phyloP scores from a whole-genome alignment of 257 asterid genomes.

The Solanum chmielewskii region DNA sequence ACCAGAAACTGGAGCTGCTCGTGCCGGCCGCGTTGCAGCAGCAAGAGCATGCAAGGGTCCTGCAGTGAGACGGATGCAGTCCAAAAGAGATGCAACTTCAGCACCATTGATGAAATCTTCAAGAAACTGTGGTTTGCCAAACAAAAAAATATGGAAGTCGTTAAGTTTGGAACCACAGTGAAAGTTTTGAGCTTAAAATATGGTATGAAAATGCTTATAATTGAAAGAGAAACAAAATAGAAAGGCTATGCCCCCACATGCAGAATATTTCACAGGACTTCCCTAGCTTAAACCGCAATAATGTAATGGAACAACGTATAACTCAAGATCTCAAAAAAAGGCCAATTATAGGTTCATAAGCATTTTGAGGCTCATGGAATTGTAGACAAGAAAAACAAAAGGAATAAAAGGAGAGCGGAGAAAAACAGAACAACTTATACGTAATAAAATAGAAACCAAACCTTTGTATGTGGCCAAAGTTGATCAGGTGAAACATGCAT shows the following conservation, averaged over 20 bases:
- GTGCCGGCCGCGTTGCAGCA: slow-evolving; percentile 98
- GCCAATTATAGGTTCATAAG: background rate
- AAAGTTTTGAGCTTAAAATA: background rate
- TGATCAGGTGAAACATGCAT: slow-evolving; percentile 99
- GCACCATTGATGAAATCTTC: slow-evolving; percentile 98
- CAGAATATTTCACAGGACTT: background rate
- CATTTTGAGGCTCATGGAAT: background rate
- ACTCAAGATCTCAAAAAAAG: background rate
- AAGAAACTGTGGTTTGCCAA: slow-evolving; percentile 50
- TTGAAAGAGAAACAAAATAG: background rate
- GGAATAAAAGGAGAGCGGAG: background rate
- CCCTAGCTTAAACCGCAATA: background rate
- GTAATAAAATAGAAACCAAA: slow-evolving; percentile 7
- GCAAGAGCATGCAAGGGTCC: slow-evolving; percentile 99
- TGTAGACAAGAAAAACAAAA: background rate
- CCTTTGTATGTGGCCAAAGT: slow-evolving; percentile 99
- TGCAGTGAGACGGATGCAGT: slow-evolving; percentile 93
- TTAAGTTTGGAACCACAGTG: background rate
- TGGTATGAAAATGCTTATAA: background rate
- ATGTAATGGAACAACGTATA: background rate
- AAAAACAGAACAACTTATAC: background rate
- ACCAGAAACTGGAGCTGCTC: slow-evolving; percentile 98
- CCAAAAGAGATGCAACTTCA: slow-evolving; percentile 93
- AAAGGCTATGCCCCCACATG: background rate
- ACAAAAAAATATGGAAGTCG: background rate